phyloP scores from a whole-genome alignment of 1,284 basidiomycete genomes.

The Naganishia sp. region DNA sequence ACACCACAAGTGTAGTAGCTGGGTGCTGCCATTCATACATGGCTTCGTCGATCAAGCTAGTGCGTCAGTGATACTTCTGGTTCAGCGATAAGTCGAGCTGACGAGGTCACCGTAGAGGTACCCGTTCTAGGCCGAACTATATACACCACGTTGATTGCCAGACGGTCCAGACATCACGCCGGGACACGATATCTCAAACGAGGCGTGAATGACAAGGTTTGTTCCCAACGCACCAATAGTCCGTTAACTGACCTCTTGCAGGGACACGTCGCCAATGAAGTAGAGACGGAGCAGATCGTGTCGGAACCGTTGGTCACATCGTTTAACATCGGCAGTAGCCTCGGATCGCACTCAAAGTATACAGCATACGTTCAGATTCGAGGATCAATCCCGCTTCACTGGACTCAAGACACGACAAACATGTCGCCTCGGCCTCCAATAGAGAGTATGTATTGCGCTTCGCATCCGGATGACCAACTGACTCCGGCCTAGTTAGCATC shows the following conservation, averaged over 20 bases:
- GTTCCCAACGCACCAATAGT: neutral
- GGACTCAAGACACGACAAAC: slow-evolving; percentile 89
- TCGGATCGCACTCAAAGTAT: slow-evolving; percentile 63
- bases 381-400: slow-evolving; percentile 92
- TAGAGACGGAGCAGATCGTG: slow-evolving; percentile 98
- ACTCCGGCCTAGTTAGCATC: slow-evolving; percentile 68
- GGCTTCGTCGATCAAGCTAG: slow-evolving; percentile 95
- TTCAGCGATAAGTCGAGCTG: neutral
- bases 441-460: slow-evolving; percentile 66
- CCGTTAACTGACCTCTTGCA: slow-evolving; percentile 45
- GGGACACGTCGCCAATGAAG: slow-evolving; percentile 98
- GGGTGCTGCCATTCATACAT: slow-evolving; percentile 91
- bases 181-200: slow-evolving; percentile 94
- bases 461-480: too few relatives aligned
- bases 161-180: slow-evolving; percentile 91
- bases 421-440: slow-evolving; percentile 93
- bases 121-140: slow-evolving; percentile 86
- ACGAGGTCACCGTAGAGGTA: slow-evolving; percentile 63
- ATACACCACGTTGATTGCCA: slow-evolving; percentile 90
- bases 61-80: slow-evolving; percentile 55
- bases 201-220: slow-evolving; percentile 75
- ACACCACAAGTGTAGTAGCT: slow-evolving; percentile 61
- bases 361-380: slow-evolving; percentile 96
- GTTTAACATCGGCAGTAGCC: slow-evolving; percentile 65
- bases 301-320: slow-evolving; percentile 90